Percentiles rank a stretch among this genome's conserved stretches.
These are phyloP conservation scores for Leersia perrieri DNA, from an alignment of 176 grass and related monocot species.

Conservation along the genomic window DNA sequence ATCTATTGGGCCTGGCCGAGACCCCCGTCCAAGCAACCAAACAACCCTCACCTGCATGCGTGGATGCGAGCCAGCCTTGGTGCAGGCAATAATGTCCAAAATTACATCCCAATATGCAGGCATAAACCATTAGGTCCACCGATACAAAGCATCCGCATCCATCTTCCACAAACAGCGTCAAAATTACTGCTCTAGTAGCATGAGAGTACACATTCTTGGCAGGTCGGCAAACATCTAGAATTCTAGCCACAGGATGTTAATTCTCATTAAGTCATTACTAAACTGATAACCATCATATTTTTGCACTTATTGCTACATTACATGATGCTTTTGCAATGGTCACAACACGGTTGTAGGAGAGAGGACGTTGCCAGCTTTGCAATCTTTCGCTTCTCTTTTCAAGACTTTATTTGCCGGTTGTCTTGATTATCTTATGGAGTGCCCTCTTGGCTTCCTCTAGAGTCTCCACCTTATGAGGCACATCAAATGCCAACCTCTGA, in stretches of 20 bases:
- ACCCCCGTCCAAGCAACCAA: no score
- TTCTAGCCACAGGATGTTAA: neutral
- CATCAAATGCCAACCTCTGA: conserved; percentile 75
- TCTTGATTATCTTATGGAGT: conserved; percentile 79
- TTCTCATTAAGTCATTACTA: conserved; percentile 29
- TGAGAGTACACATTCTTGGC: conserved; percentile 28
- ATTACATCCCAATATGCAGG: neutral
- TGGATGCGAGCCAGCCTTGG: no score
- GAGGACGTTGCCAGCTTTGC: neutral
- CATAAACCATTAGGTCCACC: neutral
- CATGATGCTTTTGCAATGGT: neutral
- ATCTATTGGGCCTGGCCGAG: no score
- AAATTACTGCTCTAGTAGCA: neutral
- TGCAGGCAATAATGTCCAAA: neutral
- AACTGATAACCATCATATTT: conserved; percentile 1
- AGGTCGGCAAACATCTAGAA: neutral
- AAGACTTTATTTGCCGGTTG: conserved; percentile 37
- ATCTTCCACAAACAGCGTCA: neutral
- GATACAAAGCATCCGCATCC: neutral
- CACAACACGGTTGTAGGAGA: neutral
- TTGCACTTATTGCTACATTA: conserved; percentile 20
- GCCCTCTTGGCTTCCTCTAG: conserved; percentile 96
- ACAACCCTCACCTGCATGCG: no score
- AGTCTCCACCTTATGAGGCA: conserved; percentile 73
- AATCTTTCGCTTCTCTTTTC: neutral